phyloP scores from a whole-genome alignment of 805 yeast genomes.

The Candida pini region DNA sequence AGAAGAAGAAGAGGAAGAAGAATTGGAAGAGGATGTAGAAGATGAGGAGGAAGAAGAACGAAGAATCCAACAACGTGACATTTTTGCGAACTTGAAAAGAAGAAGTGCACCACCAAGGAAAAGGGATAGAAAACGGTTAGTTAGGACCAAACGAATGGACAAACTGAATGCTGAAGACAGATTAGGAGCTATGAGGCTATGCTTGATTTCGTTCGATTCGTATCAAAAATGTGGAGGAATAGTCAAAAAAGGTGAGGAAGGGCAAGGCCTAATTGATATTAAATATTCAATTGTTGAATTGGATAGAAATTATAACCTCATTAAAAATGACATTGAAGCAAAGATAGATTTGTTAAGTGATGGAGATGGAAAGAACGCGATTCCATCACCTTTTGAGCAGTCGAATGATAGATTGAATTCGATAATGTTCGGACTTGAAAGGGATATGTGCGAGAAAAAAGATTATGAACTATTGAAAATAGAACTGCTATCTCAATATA shows the following conservation, averaged over 20 bases:
- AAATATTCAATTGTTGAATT: constrained; percentile 4
- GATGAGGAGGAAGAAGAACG: neutral
- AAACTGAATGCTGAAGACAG: constrained; percentile 5
- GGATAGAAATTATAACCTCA: constrained; percentile 1
- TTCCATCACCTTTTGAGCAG: constrained; percentile 11
- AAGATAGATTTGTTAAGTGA: too few relatives aligned
- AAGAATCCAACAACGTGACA: constrained; percentile 1
- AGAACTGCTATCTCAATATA: constrained; percentile 20
- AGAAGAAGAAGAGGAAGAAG: too few relatives aligned
- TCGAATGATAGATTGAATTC: constrained; percentile 5
- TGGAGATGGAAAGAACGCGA: too few relatives aligned
- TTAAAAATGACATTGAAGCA: neutral
- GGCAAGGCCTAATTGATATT: too few relatives aligned
- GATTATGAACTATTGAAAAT: constrained; percentile 28
- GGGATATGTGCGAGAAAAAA: constrained; percentile 29
- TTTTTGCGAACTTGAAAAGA: too few relatives aligned
- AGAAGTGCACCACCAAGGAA: too few relatives aligned
- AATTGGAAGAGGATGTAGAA: neutral
- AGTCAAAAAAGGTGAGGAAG: too few relatives aligned
- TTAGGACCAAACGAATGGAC: neutral
- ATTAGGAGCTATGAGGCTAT: constrained; percentile 13
- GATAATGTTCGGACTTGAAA: constrained; percentile 16
- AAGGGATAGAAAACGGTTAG: too few relatives aligned
- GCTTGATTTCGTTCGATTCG: constrained; percentile 12
- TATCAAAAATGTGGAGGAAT: too few relatives aligned